phyloP scores from a whole-genome alignment of 2,329 filamentous ascomycete genomes.

The Sarocladiaceae sp. region DNA sequence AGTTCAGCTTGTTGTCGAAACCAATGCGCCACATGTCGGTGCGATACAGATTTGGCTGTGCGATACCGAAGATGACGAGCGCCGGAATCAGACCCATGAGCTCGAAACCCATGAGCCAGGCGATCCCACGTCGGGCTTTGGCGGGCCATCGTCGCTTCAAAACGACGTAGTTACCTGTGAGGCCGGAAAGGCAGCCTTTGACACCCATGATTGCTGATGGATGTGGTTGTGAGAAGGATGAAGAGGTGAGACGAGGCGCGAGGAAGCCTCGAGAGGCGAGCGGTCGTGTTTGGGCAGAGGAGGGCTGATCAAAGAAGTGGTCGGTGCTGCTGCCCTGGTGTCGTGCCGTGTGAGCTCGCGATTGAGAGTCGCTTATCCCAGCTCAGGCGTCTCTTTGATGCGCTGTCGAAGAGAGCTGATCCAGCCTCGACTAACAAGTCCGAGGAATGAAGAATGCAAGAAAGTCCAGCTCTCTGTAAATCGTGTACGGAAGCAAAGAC shows the following conservation, averaged over 20 bases:
- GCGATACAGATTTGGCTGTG: slow-evolving; percentile 69
- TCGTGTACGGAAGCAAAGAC: not conserved
- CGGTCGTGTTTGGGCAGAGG: not conserved
- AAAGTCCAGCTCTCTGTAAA: slow-evolving; percentile 6
- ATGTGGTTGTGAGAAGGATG: not conserved
- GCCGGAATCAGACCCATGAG: slow-evolving; percentile 60
- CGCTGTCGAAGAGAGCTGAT: not conserved
- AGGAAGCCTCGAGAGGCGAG: not conserved
- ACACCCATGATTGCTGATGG: slow-evolving; percentile 18
- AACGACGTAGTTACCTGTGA: slow-evolving; percentile 40
- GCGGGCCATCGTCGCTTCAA: slow-evolving; percentile 56
- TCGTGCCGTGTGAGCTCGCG: not conserved
- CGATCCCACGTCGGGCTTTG: slow-evolving; percentile 48
- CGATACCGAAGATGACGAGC: slow-evolving; percentile 68
- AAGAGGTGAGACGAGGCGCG: not conserved
- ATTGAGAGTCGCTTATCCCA: not conserved
- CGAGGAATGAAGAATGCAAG: not conserved
- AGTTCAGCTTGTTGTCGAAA: slow-evolving; percentile 68
- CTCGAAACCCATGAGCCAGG: slow-evolving; percentile 62
- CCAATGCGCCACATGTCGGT: slow-evolving; percentile 71
- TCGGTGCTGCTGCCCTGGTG: not conserved
- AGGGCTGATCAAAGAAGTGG: not conserved
- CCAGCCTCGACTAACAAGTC: not conserved
- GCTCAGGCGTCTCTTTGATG: not conserved
- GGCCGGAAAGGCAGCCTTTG: slow-evolving; percentile 12